A percentile compares a stretch with the other conserved stretches of the same genome.
Conservation (phyloP, 495 filamentous ascomycete genomes). For the Trichoderma parareesei region DNA sequence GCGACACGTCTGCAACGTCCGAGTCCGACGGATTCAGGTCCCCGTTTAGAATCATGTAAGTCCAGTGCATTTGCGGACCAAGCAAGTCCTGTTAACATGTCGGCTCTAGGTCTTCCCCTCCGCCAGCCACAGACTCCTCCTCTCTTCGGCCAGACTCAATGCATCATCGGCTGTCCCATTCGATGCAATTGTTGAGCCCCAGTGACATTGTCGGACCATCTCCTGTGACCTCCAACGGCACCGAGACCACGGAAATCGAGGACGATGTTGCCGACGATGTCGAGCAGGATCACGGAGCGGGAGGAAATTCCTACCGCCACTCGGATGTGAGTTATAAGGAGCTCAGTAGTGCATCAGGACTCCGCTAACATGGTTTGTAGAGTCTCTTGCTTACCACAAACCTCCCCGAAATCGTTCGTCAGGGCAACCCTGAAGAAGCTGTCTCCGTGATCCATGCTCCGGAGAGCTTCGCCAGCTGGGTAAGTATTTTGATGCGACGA, state of each 20-base stretch:
- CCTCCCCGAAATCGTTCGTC: conserved; percentile 43
- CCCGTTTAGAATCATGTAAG: conserved; percentile 45
- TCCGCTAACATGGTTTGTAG: conserved; percentile 18
- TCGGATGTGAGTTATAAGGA: conserved; percentile 18
- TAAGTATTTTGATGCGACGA: conserved; percentile 31
- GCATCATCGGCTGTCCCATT: conserved; percentile 20
- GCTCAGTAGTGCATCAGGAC: not conserved
- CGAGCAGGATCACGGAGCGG: conserved; percentile 18
- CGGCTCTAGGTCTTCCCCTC: conserved; percentile 29
- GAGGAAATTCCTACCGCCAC: not conserved
- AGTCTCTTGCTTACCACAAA: conserved; percentile 56
- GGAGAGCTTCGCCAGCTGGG: conserved; percentile 68
- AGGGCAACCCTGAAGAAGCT: conserved; percentile 56
- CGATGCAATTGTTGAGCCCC: conserved; percentile 34
- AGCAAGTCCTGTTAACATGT: conserved; percentile 13
- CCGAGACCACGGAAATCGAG: conserved; percentile 64
- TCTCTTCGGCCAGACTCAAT: conserved; percentile 34
- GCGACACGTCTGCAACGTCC: conserved; percentile 49
- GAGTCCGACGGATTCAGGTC: conserved; percentile 41
- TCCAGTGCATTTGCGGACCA: conserved; percentile 11
- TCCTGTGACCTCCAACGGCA: conserved; percentile 68
- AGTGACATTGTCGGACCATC: conserved; percentile 62
- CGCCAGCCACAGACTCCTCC: conserved; percentile 26
- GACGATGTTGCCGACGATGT: conserved; percentile 51
- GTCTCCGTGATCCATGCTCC: conserved; percentile 86